Base-by-base conservation (phyloP, 441 rosid genomes). In the Brassica balearica region DNA sequence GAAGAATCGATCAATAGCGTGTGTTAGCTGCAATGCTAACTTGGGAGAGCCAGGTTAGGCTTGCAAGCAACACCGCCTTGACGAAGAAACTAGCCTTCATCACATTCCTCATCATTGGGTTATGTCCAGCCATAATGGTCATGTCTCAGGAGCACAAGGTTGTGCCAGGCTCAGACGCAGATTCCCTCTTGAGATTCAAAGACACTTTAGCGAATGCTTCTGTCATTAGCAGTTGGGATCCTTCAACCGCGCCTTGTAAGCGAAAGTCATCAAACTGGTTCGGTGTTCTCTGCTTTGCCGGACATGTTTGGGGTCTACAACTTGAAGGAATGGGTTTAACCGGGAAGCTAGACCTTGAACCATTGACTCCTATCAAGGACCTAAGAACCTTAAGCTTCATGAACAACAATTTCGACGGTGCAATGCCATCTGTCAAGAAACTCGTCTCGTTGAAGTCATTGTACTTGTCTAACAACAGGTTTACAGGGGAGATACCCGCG, bases 341-440 rank as follows among this genome's bases (percentile, higher is more conserved):
- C 1, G 99, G 99, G 10, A 34, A 48, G 15, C 79, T 92, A 5
- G 85, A 86, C 51, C 69, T 91, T 0, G 91, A 87, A 43, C 59
- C 88, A 6, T 89, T 96, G 1, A 65, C 7, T n/a, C 38, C 79
- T 3, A 80, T 96, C 81, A 77, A 76, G 41, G 53, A 60, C 6
- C 72, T 96, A 74, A 88, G 97, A 8, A 87, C 88, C 0, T 3
- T 96, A 11, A 94, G 98, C 81, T 85, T 94, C 29, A 88, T 84
- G 97, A 88, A 90, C 86, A 96, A 96, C 48, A 34, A 82, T 14
- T 87, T 96, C 20, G 80, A 73, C 0, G 97, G 97, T 17, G 72
- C 84, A n/a, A 63, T 94, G 73, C 99, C 98, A 0, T 67, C 83
- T 2, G 65, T 96, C 22, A 89, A 78, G 78, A 86, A 80, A 72